Base-by-base conservation (phyloP, 2,329 filamentous ascomycete species). In the Coniochaeta pulveracea region DNA sequence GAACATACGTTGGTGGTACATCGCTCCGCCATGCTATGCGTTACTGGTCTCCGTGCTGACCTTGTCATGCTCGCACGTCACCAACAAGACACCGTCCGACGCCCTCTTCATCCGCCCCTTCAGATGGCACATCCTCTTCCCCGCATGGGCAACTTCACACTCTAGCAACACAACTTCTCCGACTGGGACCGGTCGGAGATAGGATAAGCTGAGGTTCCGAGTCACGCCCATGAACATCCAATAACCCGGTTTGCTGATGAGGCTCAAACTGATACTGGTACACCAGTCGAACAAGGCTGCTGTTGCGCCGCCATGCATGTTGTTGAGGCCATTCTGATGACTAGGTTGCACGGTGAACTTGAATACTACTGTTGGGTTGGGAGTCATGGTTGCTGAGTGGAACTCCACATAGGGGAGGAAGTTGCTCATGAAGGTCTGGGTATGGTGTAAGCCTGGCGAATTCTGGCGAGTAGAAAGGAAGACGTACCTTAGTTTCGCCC, bases 251-350 rank as follows among this genome's bases (percentile, higher is more conserved):
- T 57, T 58, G 27, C 66, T 65, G 33, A 79, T 51, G 23, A 76
- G 62, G 8, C 66, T 53, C 10, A 84, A 52, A 4, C 73, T 61
- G 12, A 72, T 50, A 3, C 72, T 72, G 0, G 80, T 83, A 43
- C 72, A 66, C 37, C 70, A 58, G 55, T 85, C 81, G 43, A 84
- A 77, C 4, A 85, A 54, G 0, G 77, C 77, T 3, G 80, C 69
- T 0, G 72, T 64, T 40, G 73, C 77, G 12, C 74, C 75, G 34
- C 73, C 74, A 47, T 79, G 74, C 35, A 80, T 55, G 54, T 67
- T 77, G 17, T 53, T 51, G 10, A 66, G 37, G 5, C 60, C 54
- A 51, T 78, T 78, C 51, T 60, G 64, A 55, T 78, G 66, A 4
- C 56, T 43, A 0, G 56, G 51, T 36, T 65, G 61, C 21, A 44